Percentiles rank a stretch among this genome's conserved stretches.
phyloP scores from a whole-genome alignment of 176 grass and related monocot species.

The Thalia dealbata region DNA sequence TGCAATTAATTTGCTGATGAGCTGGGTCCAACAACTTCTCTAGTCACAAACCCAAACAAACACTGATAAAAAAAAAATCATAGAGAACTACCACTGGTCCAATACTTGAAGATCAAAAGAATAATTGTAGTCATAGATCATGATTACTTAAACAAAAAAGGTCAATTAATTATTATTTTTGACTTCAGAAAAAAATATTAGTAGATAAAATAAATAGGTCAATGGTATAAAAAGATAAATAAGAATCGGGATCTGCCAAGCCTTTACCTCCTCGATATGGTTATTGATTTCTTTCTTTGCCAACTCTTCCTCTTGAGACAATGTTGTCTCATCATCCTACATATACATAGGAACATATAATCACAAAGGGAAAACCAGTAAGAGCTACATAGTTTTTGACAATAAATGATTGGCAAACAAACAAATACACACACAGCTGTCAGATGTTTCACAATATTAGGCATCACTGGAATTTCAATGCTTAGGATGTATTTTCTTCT shows the following conservation, averaged over 20 bases:
- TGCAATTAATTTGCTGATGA: no score
- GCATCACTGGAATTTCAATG: background rate
- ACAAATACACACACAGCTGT: no score
- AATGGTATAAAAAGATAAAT: background rate
- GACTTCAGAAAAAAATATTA: background rate
- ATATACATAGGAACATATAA: slow-evolving; percentile 13
- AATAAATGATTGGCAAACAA: background rate
- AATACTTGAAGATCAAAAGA: no score
- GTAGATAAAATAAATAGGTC: background rate
- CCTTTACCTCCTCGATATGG: slow-evolving; percentile 52
- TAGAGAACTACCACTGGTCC: no score
- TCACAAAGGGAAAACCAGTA: slow-evolving; percentile 14
- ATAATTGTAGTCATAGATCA: no score
- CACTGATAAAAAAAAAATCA: no score
- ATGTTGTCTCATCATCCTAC: slow-evolving; percentile 92
- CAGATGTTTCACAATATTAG: no score
- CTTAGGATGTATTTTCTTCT: background rate
- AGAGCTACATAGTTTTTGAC: background rate
- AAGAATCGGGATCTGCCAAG: background rate
- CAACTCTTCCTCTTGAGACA: slow-evolving; percentile 92
- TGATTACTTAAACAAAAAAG: no score
- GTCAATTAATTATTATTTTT: background rate
- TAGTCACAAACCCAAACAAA: no score
- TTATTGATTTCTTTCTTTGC: slow-evolving; percentile 62
- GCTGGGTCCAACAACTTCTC: no score